Evolutionary conservation across 78 protist species (phyloP).

Genomic region (Dictyostelium citrinum): DNA sequence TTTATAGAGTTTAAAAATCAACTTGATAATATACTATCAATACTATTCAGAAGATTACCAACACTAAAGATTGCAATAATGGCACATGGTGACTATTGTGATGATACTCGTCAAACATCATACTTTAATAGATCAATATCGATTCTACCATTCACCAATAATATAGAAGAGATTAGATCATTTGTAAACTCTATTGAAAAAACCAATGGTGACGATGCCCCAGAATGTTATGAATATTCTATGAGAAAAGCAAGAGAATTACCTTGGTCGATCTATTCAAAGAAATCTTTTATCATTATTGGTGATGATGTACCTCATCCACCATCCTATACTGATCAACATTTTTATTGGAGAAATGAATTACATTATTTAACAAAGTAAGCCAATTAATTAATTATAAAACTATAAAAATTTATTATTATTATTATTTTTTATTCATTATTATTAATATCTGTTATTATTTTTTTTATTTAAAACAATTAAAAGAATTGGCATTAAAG

Average conservation of each 20-base stretch:
- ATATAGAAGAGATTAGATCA: background rate
- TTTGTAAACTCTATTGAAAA: background rate
- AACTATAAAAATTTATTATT: background rate
- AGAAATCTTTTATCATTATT: conserved; percentile 45
- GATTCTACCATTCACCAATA: conserved; percentile 36
- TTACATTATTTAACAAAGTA: conserved; percentile 37
- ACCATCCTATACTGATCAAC: conserved; percentile 72
- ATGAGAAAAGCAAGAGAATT: conserved; percentile 64
- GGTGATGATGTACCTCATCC: conserved; percentile 85
- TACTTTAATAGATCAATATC: conserved; percentile 1
- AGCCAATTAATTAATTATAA: background rate
- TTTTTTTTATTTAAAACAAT: background rate
- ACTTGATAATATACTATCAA: background rate
- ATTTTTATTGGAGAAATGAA: conserved; percentile 77
- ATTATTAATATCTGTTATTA: background rate
- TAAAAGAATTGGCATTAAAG: conserved; percentile 37
- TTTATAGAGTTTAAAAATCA: conserved; percentile 5
- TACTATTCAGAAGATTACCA: conserved; percentile 33
- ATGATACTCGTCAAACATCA: conserved; percentile 5
- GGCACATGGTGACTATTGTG: conserved; percentile 79
- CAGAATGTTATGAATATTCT: conserved; percentile 70
- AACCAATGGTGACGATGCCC: conserved; percentile 80
- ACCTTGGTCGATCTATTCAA: conserved; percentile 64
- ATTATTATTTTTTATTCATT: background rate
- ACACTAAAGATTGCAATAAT: conserved; percentile 52